Evolutionary conservation across 2,329 filamentous ascomycete genomes (phyloP).

Genomic region (Epichloe amarillans): DNA sequence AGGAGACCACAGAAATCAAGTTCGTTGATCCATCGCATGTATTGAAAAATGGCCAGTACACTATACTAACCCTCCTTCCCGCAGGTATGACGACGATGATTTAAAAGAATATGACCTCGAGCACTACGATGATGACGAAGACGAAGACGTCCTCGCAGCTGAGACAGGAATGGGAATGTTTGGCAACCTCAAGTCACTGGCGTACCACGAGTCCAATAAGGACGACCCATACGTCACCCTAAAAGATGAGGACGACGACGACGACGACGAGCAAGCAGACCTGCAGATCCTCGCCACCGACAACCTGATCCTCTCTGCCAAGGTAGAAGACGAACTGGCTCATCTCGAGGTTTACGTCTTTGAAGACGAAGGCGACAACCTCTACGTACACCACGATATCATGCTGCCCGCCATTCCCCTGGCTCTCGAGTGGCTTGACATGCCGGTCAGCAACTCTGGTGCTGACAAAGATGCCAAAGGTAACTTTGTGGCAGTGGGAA

Average conservation of each 20-base stretch:
- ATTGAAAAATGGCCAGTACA: background rate
- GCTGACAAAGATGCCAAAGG: conserved; percentile 53
- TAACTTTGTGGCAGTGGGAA: conserved; percentile 90
- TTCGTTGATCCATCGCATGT: background rate
- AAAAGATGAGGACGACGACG: conserved; percentile 47
- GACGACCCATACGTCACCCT: conserved; percentile 96
- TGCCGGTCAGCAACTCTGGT: conserved; percentile 64
- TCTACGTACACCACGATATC: conserved; percentile 98
- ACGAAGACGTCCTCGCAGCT: conserved; percentile 30
- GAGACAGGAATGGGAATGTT: conserved; percentile 80
- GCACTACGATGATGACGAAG: conserved; percentile 80
- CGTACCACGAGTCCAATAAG: conserved; percentile 87
- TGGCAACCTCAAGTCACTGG: conserved; percentile 82
- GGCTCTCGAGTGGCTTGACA: conserved; percentile 88
- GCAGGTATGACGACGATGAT: conserved; percentile 61
- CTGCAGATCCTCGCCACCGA: conserved; percentile 86
- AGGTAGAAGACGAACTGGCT: conserved; percentile 93
- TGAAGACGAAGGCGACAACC: conserved; percentile 86
- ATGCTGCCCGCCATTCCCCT: conserved; percentile 96
- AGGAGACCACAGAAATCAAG: conserved; percentile 3
- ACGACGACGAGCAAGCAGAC: conserved; percentile 84
- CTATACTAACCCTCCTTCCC: conserved; percentile 7
- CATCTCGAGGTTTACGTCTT: conserved; percentile 97
- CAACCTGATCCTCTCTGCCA: conserved; percentile 81
- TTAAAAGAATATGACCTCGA: conserved; percentile 94